phyloP scores from a whole-genome alignment of 768 basidiomycete species.

The Pisolithus tinctorius region DNA sequence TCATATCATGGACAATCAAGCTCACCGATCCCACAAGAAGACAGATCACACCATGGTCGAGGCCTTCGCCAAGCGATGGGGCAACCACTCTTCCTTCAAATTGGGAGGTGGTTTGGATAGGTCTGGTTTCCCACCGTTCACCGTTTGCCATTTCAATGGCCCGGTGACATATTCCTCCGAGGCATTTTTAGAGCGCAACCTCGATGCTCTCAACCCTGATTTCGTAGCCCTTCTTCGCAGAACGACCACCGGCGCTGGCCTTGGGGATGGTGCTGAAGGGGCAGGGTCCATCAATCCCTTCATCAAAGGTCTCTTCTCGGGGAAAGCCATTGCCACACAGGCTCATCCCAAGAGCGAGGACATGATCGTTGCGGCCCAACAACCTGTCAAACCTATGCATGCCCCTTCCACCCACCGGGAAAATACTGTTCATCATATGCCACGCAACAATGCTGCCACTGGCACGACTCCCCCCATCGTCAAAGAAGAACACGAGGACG shows the following conservation, averaged over 20 bases:
- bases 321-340: slow-evolving; percentile 40
- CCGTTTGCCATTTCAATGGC: too few species aligned
- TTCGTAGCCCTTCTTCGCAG: slow-evolving; percentile 88
- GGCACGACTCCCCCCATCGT: too few species aligned
- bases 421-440: slow-evolving; percentile 53
- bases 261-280: too few species aligned
- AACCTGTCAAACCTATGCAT: slow-evolving; percentile 90
- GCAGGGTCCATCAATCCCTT: too few species aligned
- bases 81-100: slow-evolving; percentile 66
- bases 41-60: slow-evolving; percentile 93
- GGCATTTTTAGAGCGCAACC: too few species aligned
- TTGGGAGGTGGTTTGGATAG: slow-evolving; percentile 66
- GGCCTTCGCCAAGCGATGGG: slow-evolving; percentile 84
- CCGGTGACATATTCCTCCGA: too few species aligned
- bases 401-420: slow-evolving; percentile 86
- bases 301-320: too few species aligned
- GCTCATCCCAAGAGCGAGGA: slow-evolving; percentile 91
- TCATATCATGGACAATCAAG: slow-evolving; percentile 97
- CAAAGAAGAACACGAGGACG: too few species aligned
- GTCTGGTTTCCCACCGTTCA: slow-evolving; percentile 80
- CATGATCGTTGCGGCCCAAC: slow-evolving; percentile 91
- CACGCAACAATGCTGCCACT: not conserved
- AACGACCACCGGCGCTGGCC: slow-evolving; percentile 11
- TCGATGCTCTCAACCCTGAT: slow-evolving; percentile 87
- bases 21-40: slow-evolving; percentile 79